These are phyloP conservation scores for Fusarium veterinarium DNA, from an alignment of 2,329 filamentous ascomycete genomes.

Conservation along the genomic window DNA sequence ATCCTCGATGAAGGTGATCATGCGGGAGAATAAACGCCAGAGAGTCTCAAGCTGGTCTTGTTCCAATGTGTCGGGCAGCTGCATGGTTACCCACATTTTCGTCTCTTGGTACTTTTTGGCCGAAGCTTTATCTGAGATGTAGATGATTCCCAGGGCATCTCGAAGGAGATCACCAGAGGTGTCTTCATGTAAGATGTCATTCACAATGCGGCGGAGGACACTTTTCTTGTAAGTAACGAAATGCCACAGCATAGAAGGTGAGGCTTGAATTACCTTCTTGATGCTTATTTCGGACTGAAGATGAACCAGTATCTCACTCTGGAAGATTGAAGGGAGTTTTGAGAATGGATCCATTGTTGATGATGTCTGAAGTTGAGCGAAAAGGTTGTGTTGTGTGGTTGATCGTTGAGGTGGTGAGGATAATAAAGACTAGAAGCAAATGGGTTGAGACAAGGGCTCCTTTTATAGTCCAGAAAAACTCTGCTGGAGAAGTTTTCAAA, in stretches of 20 bases:
- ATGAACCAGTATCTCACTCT: background rate
- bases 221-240: background rate
- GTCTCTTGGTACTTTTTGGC: background rate
- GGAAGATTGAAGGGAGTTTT: rapidly evolving
- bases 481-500: background rate
- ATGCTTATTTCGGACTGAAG: background rate
- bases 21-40: no score
- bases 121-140: background rate
- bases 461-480: background rate
- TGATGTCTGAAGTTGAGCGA: background rate
- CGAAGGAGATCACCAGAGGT: rapidly evolving
- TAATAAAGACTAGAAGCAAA: background rate
- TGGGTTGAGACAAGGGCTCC: background rate
- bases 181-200: background rate
- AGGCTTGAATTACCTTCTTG: background rate
- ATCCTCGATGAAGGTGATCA: no score
- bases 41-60: background rate
- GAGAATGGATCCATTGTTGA: background rate
- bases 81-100: rapidly evolving
- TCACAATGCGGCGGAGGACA: background rate
- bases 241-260: background rate
- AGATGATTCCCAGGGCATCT: background rate
- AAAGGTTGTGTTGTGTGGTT: background rate
- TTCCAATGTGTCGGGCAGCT: background rate
- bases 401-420: background rate